These are phyloP conservation scores for Fusarium musae DNA, from an alignment of 2,329 filamentous ascomycete genomes.

Conservation along the genomic window DNA sequence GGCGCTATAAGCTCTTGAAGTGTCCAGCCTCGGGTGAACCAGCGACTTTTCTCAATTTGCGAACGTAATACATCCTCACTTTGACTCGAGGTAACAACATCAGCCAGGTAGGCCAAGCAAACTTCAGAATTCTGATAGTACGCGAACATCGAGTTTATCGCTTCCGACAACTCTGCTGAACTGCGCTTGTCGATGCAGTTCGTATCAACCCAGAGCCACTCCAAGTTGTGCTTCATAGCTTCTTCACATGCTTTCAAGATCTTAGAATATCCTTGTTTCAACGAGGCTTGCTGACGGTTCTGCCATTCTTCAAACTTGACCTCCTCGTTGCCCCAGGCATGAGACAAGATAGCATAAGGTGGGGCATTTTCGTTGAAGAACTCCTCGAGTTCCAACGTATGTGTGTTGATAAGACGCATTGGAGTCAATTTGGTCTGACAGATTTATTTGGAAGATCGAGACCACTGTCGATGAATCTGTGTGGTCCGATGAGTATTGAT, in stretches of 20 bases:
- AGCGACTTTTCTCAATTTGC: background rate
- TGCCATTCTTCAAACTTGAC: too few species aligned
- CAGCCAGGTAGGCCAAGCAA: background rate
- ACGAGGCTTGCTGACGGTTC: rapidly evolving
- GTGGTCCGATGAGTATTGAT: too few species aligned
- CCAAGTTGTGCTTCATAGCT: too few species aligned
- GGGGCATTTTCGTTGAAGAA: background rate
- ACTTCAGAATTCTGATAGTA: background rate
- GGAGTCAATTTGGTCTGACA: too few species aligned
- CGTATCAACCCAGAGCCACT: background rate
- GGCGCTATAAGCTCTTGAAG: constrained; percentile 33
- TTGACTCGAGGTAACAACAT: constrained; percentile 48
- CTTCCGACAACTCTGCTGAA: background rate
- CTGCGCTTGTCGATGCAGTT: constrained; percentile 7
- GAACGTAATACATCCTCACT: too few species aligned
- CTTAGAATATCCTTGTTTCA: rapidly evolving
- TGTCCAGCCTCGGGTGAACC: constrained; percentile 36
- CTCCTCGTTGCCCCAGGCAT: too few species aligned
- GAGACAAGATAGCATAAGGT: background rate
- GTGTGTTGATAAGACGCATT: too few species aligned
- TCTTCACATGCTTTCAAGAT: background rate
- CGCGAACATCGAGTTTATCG: constrained; percentile 1
- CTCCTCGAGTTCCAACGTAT: too few species aligned
- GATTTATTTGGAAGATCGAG: too few species aligned
- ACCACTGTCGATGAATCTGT: too few species aligned